Evolutionary conservation across 148 eudicot genomes (phyloP).

Genomic region (Rhododendron molle): DNA sequence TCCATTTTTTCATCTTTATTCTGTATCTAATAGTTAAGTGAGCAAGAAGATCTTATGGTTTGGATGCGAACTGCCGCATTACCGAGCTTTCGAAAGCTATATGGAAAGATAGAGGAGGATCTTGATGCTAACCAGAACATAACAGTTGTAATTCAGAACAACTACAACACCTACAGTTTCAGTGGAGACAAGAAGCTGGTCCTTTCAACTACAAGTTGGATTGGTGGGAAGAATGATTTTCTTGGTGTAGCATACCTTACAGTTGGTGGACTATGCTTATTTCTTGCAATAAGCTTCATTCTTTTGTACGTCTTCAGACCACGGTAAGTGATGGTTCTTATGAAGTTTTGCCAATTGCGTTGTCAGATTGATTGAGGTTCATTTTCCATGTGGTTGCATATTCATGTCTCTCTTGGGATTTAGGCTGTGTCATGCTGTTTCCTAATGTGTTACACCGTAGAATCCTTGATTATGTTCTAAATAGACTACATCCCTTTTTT

Average conservation of each 20-base stretch:
- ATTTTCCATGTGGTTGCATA: constrained; percentile 1
- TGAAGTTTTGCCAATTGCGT: background rate
- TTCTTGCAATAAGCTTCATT: constrained; percentile 52
- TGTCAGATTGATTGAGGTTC: background rate
- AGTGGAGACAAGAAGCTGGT: constrained; percentile 42
- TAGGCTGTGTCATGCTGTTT: background rate
- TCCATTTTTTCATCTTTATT: background rate
- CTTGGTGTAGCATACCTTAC: constrained; percentile 44
- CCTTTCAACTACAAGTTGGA: constrained; percentile 49
- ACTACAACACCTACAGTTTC: constrained; percentile 47
- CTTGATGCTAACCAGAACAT: constrained; percentile 31
- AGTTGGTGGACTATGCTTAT: constrained; percentile 56
- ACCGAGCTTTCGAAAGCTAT: constrained; percentile 42
- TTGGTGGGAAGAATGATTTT: constrained; percentile 54
- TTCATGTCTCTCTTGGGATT: background rate
- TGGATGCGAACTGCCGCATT: constrained; percentile 63
- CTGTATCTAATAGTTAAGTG: constrained; percentile 17
- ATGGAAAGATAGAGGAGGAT: constrained; percentile 46
- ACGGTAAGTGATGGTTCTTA: constrained; percentile 35
- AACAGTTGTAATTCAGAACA: constrained; percentile 29
- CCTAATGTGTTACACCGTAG: background rate
- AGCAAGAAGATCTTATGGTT: constrained; percentile 54
- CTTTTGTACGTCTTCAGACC: constrained; percentile 58
- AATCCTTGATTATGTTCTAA: background rate
- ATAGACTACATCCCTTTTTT: background rate